phyloP scores from a whole-genome alignment of 768 basidiomycete species.

The Lyophyllum shimeji region DNA sequence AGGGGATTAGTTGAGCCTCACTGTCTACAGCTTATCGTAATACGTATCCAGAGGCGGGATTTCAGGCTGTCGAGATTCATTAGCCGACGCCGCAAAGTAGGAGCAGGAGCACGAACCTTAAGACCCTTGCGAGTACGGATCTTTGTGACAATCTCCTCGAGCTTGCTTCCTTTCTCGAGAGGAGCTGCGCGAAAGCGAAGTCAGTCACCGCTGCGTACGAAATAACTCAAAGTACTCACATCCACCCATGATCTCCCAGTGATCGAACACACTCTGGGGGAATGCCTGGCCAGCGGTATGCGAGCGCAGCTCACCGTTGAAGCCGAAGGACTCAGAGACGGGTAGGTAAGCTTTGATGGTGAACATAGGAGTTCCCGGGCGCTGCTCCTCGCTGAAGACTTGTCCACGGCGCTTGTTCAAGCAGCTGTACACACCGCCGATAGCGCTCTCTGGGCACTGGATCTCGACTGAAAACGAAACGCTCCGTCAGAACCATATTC shows the following conservation, averaged over 20 bases:
- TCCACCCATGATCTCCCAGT: slow-evolving; percentile 86
- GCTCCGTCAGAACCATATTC: slow-evolving; percentile 11
- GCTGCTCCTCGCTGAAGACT: slow-evolving; percentile 97
- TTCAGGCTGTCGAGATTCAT: slow-evolving; percentile 58
- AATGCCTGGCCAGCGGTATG: slow-evolving; percentile 96
- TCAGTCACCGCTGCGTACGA: neutral
- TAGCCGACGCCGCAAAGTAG: slow-evolving; percentile 2
- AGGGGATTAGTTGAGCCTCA: too few relatives aligned
- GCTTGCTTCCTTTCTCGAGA: slow-evolving; percentile 88
- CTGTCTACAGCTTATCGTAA: slow-evolving; percentile 96
- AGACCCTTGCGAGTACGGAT: slow-evolving; percentile 96
- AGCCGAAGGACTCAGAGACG: slow-evolving; percentile 92
- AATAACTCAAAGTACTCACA: slow-evolving; percentile 43
- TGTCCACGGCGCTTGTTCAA: slow-evolving; percentile 98
- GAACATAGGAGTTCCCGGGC: slow-evolving; percentile 99
- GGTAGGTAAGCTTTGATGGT: slow-evolving; percentile 97
- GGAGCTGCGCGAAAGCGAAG: slow-evolving; percentile 44
- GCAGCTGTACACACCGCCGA: slow-evolving; percentile 94
- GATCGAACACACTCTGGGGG: slow-evolving; percentile 94
- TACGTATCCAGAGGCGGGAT: slow-evolving; percentile 86
- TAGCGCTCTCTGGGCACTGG: slow-evolving; percentile 95
- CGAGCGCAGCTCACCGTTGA: slow-evolving; percentile 93
- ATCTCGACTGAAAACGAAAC: slow-evolving; percentile 71
- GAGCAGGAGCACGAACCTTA: slow-evolving; percentile 51
- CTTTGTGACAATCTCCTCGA: slow-evolving; percentile 77